These are phyloP conservation scores for Penicillium sp. DNA, from an alignment of 2,329 filamentous ascomycete species.

Conservation along the genomic window DNA sequence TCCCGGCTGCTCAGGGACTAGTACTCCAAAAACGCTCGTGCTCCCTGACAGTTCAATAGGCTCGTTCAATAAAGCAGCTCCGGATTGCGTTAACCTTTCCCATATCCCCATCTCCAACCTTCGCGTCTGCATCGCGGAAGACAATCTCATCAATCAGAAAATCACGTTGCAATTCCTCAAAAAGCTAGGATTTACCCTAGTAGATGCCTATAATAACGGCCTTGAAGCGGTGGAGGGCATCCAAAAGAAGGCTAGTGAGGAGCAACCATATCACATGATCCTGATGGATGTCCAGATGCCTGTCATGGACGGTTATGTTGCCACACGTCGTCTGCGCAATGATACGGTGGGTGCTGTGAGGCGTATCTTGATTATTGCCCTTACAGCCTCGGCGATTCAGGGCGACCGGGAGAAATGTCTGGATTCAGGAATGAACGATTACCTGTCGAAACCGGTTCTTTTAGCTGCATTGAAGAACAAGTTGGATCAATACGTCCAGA, in stretches of 20 bases:
- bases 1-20: neutral
- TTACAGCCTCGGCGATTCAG: constrained; percentile 7
- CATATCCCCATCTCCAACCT: neutral
- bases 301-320: constrained; percentile 6
- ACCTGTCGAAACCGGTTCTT: constrained; percentile 2
- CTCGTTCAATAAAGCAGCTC: neutral
- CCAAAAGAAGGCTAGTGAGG: neutral
- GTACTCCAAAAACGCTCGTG: neutral
- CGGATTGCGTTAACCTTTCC: neutral
- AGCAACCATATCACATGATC: constrained; percentile 3
- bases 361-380: constrained; percentile 4
- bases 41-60: neutral
- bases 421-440: constrained; percentile 8
- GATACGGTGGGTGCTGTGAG: neutral
- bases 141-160: constrained; percentile 2
- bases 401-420: constrained; percentile 7
- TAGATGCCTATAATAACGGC: constrained; percentile 4
- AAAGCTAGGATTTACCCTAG: neutral
- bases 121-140: neutral
- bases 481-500: neutral
- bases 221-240: constrained; percentile 5
- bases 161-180: neutral
- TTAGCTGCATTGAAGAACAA: neutral
- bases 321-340: constrained; percentile 2
- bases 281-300: constrained; percentile 11